Evolutionary conservation across 228 moss, liverwort and hornwort genomes (phyloP), one percentile per base, ranked within the genome.

Genomic region (Sphagnum magellanicum): DNA sequence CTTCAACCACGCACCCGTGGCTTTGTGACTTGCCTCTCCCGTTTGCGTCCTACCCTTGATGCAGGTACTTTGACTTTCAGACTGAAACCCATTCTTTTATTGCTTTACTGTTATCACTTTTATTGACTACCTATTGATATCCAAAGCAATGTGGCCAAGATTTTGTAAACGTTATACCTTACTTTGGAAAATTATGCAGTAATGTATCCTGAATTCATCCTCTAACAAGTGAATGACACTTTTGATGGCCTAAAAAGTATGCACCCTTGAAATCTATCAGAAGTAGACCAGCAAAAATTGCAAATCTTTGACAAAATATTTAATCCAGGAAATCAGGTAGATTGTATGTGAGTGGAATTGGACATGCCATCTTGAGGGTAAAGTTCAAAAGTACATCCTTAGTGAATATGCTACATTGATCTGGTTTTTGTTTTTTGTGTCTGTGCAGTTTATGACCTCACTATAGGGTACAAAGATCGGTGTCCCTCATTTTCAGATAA

Each of bases 371-470:
- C 55, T 12, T 12, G 55, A 8, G 55, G 55, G 12, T 4, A 55
- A 55, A 55, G 12, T 4, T 59, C 59, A 11, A 15, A 59, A 16
- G 63, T 7, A 16, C 8, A 63, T 48, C 71, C 61, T 16, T 62
- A 48, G 50, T 48, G 16, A 6, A 8, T 50, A 58, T 52, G 63
- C 48, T 49, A 4, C 52, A 63, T 55, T 55, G 12, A 55, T 55
- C 9, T 55, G 8, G 55, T 8, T 12, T 55, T 55, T 12, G 9
- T 1, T 8, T 55, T 8, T 8, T 55, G 12, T 55, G 55, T 55
- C 12, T 55, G 53, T 72, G 79, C 85, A 79, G 85, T 86, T 49
- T 86, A 86, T 67, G 85, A 86, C 76, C 79, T 86, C 16, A 81
- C 85, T 9, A 86, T 86, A 49, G 85, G 71, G 3, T 86, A 86